phyloP scores from a whole-genome alignment of 2,329 filamentous ascomycete genomes.

The Zymoseptoria pseudotritici region DNA sequence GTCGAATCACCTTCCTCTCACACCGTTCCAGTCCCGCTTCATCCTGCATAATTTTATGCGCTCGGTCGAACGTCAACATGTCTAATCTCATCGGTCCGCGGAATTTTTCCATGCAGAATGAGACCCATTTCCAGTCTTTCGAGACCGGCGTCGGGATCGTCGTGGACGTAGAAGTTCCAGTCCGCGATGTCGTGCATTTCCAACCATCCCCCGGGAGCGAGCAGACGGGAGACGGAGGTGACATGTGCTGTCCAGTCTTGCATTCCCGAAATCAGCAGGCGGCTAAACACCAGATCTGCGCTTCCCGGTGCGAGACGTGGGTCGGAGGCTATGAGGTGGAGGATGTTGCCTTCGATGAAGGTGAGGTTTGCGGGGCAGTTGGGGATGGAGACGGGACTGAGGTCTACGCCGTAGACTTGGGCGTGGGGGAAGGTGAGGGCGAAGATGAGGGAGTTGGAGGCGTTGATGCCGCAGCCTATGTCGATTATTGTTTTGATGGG shows the following conservation, averaged over 20 bases:
- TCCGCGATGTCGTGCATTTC: conserved; percentile 7
- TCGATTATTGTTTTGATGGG: neutral
- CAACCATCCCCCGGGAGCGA: conserved; percentile 4
- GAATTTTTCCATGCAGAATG: neutral
- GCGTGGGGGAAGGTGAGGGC: neutral
- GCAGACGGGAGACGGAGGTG: neutral
- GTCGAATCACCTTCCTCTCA: neutral
- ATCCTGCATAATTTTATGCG: neutral
- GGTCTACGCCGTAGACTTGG: neutral
- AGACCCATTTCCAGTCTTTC: conserved; percentile 2
- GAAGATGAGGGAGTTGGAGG: neutral
- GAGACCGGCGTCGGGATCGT: neutral
- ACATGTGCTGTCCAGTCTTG: conserved; percentile 6
- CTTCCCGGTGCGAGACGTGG: conserved; percentile 1
- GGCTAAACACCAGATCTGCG: conserved; percentile 8
- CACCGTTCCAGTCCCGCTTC: neutral
- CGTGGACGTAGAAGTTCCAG: conserved; percentile 4
- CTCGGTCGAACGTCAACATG: neutral
- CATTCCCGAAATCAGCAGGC: conserved; percentile 4
- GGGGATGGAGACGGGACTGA: conserved; percentile 11
- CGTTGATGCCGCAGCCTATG: conserved; percentile 1
- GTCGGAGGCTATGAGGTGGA: conserved; percentile 2
- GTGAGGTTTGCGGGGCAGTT: conserved; percentile 2
- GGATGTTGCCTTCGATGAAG: conserved; percentile 8
- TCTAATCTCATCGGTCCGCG: neutral